A percentile compares a stretch with the other conserved stretches of the same genome.
phyloP scores from a whole-genome alignment of 2,329 filamentous ascomycete genomes.

The Colletotrichum sp. region DNA sequence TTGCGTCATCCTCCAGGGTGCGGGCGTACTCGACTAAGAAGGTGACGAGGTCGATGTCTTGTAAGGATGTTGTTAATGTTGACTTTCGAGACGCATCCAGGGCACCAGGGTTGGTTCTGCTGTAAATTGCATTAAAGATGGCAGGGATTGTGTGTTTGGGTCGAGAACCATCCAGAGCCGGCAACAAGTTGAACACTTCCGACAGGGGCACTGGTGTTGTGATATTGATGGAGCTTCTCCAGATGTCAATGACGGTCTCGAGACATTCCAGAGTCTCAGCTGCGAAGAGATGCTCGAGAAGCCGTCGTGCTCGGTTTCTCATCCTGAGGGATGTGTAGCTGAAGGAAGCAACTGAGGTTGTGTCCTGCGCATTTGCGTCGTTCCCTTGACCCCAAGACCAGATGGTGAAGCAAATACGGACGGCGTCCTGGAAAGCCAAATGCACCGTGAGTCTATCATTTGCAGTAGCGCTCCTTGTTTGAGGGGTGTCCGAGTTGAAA shows the following conservation, averaged over 20 bases:
- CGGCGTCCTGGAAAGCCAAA: slow-evolving; percentile 95
- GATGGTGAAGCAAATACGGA: slow-evolving; percentile 89
- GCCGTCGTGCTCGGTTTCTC: slow-evolving; percentile 84
- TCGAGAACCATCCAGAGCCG: slow-evolving; percentile 88
- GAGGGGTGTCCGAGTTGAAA: slow-evolving; percentile 78
- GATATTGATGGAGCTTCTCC: slow-evolving; percentile 62
- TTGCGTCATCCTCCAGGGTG: slow-evolving; percentile 93
- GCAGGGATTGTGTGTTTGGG: slow-evolving; percentile 92
- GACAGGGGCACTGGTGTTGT: slow-evolving; percentile 55
- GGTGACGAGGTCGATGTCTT: slow-evolving; percentile 82
- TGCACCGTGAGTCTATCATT: slow-evolving; percentile 94
- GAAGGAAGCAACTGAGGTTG: slow-evolving; percentile 79
- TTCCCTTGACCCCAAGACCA: slow-evolving; percentile 88
- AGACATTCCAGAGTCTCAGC: slow-evolving; percentile 93
- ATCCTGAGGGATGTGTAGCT: slow-evolving; percentile 89
- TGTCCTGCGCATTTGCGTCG: slow-evolving; percentile 65
- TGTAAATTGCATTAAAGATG: slow-evolving; percentile 95
- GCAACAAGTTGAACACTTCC: slow-evolving; percentile 83
- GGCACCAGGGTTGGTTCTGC: slow-evolving; percentile 83
- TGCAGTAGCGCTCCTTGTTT: slow-evolving; percentile 82
- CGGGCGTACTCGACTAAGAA: slow-evolving; percentile 91
- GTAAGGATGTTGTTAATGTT: slow-evolving; percentile 83
- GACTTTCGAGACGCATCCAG: slow-evolving; percentile 83
- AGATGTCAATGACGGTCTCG: slow-evolving; percentile 87
- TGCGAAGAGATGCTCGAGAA: slow-evolving; percentile 91